A percentile compares a stretch with the other conserved stretches of the same genome.
These are phyloP conservation scores for Yamadazyma spencermartinsiae DNA, from an alignment of 1,139 yeast genomes.

Conservation along the genomic window DNA sequence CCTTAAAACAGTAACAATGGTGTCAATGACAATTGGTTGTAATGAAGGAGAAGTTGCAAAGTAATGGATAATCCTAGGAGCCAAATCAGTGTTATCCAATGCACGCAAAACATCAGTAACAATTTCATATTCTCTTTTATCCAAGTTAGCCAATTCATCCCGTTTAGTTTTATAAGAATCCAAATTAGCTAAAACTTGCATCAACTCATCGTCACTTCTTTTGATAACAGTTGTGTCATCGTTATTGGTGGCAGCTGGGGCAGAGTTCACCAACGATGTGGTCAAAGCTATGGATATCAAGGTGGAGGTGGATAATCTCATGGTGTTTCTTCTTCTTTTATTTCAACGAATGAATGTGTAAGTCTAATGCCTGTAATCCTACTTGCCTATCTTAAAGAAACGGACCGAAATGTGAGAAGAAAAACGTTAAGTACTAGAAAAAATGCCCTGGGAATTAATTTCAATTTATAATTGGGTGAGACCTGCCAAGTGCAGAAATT, in stretches of 20 bases:
- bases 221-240: constrained; percentile 6
- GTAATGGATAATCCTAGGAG: constrained; percentile 38
- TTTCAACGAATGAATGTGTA: constrained; percentile 5
- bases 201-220: constrained; percentile 21
- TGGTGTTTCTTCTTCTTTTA: constrained; percentile 7
- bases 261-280: constrained; percentile 27
- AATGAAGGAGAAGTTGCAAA: constrained; percentile 36
- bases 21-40: constrained; percentile 36
- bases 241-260: constrained; percentile 22
- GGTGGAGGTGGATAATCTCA: constrained; percentile 32
- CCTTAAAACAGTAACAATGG: constrained; percentile 32
- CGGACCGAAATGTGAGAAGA: not conserved
- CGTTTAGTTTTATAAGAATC: constrained; percentile 28
- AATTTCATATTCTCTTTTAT: constrained; percentile 35
- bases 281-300: constrained; percentile 30
- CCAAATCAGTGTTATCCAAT: constrained; percentile 39
- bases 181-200: constrained; percentile 23
- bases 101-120: constrained; percentile 45
- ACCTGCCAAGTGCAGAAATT: not conserved
- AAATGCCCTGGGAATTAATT: not conserved
- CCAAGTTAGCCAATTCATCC: constrained; percentile 27
- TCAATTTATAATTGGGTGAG: not conserved
- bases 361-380: not conserved
- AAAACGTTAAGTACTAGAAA: not conserved
- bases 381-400: not conserved